Evolutionary conservation across 2,329 filamentous ascomycete species (phyloP).

Genomic region (Teratosphaeria pseudoeucalypti): DNA sequence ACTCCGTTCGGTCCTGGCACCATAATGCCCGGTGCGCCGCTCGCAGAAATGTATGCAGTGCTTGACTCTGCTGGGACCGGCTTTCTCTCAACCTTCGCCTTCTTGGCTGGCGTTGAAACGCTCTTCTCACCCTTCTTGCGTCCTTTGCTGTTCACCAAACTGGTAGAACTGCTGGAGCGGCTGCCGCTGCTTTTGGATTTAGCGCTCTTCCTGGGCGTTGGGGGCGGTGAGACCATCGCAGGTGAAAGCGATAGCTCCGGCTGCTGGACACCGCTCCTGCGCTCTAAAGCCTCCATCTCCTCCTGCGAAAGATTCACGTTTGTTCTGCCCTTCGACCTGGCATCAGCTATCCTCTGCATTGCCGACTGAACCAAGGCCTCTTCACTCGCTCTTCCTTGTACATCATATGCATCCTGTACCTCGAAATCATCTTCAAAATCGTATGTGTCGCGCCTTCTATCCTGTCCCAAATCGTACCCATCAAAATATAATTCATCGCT

Average conservation of each 20-base stretch:
- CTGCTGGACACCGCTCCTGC: conserved; percentile 17
- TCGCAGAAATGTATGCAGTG: conserved; percentile 8
- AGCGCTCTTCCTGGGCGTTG: conserved; percentile 15
- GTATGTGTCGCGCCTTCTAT: conserved; percentile 29
- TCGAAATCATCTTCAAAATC: conserved; percentile 40
- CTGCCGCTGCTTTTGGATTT: conserved; percentile 23
- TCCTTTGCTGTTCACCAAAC: conserved; percentile 25
- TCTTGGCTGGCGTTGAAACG: conserved; percentile 24
- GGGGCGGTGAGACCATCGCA: conserved; percentile 22
- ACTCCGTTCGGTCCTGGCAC: conserved; percentile 39
- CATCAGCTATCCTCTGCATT: conserved; percentile 66
- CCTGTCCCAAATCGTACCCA: conserved; percentile 36
- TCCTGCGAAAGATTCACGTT: conserved; percentile 72
- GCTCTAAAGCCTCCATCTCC: conserved; percentile 69
- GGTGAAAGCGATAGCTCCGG: conserved; percentile 11
- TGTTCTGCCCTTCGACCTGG: conserved; percentile 62
- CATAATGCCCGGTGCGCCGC: conserved; percentile 34
- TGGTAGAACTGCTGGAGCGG: conserved; percentile 27
- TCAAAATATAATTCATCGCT: conserved; percentile 40
- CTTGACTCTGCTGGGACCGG: conserved; percentile 13
- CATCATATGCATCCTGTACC: conserved; percentile 42
- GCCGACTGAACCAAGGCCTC: conserved; percentile 68
- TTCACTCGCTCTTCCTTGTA: conserved; percentile 52
- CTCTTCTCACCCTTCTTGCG: conserved; percentile 18
- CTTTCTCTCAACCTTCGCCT: conserved; percentile 23